Evolutionary conservation across 2,329 filamentous ascomycete species (phyloP).

Genomic region (Amphichorda felina): DNA sequence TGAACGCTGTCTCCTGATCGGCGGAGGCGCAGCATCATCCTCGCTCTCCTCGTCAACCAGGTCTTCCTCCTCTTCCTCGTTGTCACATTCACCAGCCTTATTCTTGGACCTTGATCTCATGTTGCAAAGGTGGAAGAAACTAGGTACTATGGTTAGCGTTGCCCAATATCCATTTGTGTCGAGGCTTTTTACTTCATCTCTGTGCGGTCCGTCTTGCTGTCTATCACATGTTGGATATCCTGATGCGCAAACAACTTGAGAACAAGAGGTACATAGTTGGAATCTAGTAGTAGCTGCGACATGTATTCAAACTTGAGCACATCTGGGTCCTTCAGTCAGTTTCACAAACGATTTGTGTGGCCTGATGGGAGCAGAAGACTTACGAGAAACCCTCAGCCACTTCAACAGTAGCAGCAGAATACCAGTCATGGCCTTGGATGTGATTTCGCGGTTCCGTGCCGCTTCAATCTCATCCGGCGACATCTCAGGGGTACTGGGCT

Average conservation of each 20-base stretch:
- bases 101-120: constrained; percentile 42
- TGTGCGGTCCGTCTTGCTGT: constrained; percentile 70
- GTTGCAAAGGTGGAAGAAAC: constrained; percentile 88
- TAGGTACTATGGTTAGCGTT: constrained; percentile 17
- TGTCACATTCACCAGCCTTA: constrained; percentile 13
- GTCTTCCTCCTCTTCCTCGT: constrained; percentile 20
- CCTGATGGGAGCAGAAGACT: constrained; percentile 27
- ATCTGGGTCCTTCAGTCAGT: constrained; percentile 38
- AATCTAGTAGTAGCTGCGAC: constrained; percentile 84
- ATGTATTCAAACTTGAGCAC: constrained; percentile 93
- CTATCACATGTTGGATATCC: constrained; percentile 82
- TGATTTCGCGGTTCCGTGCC: constrained; percentile 73
- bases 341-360: background rate
- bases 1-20: constrained; percentile 53
- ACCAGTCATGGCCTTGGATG: constrained; percentile 83
- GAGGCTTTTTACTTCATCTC: constrained; percentile 55
- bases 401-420: constrained; percentile 81
- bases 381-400: constrained; percentile 93
- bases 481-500: constrained; percentile 30
- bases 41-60: constrained; percentile 39
- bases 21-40: constrained; percentile 74
- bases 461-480: constrained; percentile 71
- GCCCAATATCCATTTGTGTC: background rate
- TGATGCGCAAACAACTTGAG: constrained; percentile 91
- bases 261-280: constrained; percentile 86